Conservation (phyloP, 768 basidiomycete genomes). For the Calvatia gigantea region DNA sequence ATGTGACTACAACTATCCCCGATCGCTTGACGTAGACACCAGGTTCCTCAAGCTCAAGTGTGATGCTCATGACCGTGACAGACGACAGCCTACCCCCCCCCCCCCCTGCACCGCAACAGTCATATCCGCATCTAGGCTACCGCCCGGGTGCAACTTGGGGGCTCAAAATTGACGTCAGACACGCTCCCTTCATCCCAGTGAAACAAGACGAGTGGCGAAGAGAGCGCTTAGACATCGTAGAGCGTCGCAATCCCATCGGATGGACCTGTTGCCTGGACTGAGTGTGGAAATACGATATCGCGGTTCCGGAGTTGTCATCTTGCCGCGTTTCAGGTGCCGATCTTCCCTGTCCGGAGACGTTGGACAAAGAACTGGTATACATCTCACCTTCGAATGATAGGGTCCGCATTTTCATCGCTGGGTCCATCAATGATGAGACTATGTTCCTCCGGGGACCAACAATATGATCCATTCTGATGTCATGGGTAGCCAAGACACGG, state of each 20-base stretch:
- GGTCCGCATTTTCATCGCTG: conserved; percentile 50
- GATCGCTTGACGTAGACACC: conserved; percentile 41
- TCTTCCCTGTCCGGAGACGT: conserved; percentile 25
- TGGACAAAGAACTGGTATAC: conserved; percentile 34
- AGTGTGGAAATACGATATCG: conserved; percentile 41
- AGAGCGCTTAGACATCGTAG: conserved; percentile 49
- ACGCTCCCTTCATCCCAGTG: conserved; percentile 44
- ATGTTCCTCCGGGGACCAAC: conserved; percentile 64
- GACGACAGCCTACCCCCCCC: conserved; percentile 61
- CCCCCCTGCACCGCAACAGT: conserved; percentile 44
- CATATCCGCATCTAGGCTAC: background rate
- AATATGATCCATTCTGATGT: conserved; percentile 63
- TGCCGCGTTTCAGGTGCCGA: background rate
- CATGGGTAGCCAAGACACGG: conserved; percentile 67
- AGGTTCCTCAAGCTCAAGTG: conserved; percentile 19
- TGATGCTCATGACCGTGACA: conserved; percentile 39
- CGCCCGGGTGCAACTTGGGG: no score
- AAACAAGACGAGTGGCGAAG: conserved; percentile 37
- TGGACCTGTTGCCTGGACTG: conserved; percentile 58
- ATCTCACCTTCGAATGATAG: conserved; percentile 20
- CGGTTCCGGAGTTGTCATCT: conserved; percentile 34
- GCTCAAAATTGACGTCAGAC: conserved; percentile 40
- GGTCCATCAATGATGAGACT: conserved; percentile 65
- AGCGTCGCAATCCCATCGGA: conserved; percentile 51
- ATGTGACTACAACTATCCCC: conserved; percentile 63